A percentile compares a stretch with the other conserved stretches of the same genome.
Evolutionary conservation across 768 basidiomycete species (phyloP).

Genomic region (Galerina marginata): DNA sequence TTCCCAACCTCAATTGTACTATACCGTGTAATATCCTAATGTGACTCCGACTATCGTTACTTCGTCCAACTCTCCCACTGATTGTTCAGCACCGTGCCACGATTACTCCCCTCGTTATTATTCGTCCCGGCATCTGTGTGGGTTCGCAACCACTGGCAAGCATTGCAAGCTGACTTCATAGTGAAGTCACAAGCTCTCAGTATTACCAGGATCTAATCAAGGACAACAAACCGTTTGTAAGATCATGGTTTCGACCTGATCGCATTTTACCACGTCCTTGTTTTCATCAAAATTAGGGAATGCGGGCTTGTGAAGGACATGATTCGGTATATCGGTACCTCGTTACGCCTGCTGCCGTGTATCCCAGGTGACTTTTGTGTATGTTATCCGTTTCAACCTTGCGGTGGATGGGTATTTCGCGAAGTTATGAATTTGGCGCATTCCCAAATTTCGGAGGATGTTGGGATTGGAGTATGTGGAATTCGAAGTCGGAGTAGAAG

Average conservation of each 20-base stretch:
- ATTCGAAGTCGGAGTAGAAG: too few species aligned
- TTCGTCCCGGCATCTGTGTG: not conserved
- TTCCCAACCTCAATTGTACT: slow-evolving; percentile 13
- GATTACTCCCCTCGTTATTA: not conserved
- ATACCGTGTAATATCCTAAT: slow-evolving; percentile 9
- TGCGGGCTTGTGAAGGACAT: not conserved
- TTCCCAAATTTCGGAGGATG: too few species aligned
- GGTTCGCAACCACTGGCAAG: not conserved
- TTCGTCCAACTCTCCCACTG: slow-evolving; percentile 2
- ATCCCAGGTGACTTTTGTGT: too few species aligned
- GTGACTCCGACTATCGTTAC: not conserved
- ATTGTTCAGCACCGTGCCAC: slow-evolving; percentile 1
- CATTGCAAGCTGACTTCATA: not conserved
- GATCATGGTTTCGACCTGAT: too few species aligned
- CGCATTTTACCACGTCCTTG: not conserved
- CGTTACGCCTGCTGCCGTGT: not conserved
- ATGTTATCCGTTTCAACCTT: too few species aligned
- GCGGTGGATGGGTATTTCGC: too few species aligned
- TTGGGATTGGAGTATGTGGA: too few species aligned
- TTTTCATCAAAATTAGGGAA: not conserved
- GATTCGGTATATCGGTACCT: not conserved
- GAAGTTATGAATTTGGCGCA: too few species aligned
- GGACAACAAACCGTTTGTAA: too few species aligned
- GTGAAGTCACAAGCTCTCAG: too few species aligned
- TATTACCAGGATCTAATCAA: too few species aligned